Conservation (phyloP, 768 basidiomycete genomes). For the Hortiboletus campestris region DNA sequence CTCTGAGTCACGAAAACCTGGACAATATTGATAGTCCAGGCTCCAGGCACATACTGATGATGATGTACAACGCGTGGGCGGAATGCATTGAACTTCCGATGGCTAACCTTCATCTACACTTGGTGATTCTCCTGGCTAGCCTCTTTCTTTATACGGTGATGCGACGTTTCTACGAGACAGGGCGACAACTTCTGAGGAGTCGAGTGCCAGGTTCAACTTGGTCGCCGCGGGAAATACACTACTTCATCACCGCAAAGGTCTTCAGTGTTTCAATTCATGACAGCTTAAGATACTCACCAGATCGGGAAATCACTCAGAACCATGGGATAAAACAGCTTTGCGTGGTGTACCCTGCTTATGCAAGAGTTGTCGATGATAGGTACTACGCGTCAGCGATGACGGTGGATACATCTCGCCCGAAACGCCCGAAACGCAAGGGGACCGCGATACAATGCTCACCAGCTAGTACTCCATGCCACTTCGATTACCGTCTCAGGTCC, state of each 20-base stretch:
- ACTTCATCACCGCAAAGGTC: too few species aligned
- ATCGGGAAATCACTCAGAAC: too few species aligned
- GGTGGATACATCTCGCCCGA: conserved; percentile 18
- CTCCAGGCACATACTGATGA: neutral
- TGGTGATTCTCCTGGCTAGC: neutral
- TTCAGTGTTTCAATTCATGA: too few species aligned
- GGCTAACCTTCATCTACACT: neutral
- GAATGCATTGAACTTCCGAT: neutral
- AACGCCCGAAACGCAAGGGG: conserved; percentile 8
- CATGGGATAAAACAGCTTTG: too few species aligned
- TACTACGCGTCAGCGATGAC: neutral
- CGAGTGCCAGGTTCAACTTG: neutral
- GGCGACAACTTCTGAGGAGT: neutral
- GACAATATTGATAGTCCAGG: neutral
- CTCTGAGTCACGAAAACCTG: too few species aligned
- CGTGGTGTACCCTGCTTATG: neutral
- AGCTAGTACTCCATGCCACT: conserved; percentile 10
- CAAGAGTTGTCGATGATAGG: neutral
- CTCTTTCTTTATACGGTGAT: neutral
- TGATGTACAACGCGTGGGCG: neutral
- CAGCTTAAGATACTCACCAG: too few species aligned
- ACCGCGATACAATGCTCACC: conserved; percentile 23
- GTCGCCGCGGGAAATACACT: too few species aligned
- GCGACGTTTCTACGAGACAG: too few species aligned
- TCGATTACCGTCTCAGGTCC: conserved; percentile 19